Evolutionary conservation across 2,329 filamentous ascomycete species (phyloP), one percentile per base, ranked within the genome.

Genomic region (Neonectria hederae): DNA sequence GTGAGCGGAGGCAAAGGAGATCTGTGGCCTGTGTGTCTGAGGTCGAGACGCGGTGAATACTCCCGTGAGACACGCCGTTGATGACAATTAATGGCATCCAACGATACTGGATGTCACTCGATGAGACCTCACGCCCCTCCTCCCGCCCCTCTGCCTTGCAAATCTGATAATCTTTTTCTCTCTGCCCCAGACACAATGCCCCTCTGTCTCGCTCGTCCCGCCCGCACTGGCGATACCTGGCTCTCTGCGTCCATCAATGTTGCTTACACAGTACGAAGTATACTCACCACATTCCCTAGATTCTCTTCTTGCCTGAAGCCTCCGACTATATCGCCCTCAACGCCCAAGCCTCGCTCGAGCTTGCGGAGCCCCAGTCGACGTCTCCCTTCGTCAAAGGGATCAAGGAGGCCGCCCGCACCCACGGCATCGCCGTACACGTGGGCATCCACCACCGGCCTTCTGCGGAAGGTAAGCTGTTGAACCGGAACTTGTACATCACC

Each of bases 231-330:
- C 57, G 62, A 59, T 65, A 67, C 70, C 52, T 69, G 21, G 19
- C 51, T 56, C 55, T 51, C 26, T 38, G 43, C 51, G 24, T 52
- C 45, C 49, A 52, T 48, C 30, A 24, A 26, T 42, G 19, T 59
- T 67, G 61, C 59, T 72, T 59, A 69, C 60, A 68, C 59, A 57
- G 69, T 38, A n/a, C 35, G 35, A 38, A 38, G 35, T 38, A n/a
- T n/a, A 38, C 35, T 38, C 14, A 38, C 35, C 17, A 3, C 53
- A 13, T 43, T 17, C 14, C 9, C 24, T 66, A 92, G 87, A 88
- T 92, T 19, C 86, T 97, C 54, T 97, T 98, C 81, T 90, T 97
- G 57, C 95, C 95, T 13, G 95, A 97, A 84, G 95, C 95, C 24
- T 89, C 88, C 61, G 94, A 97, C 81, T 97, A 97, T 82, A 94